Conservation (phyloP, 768 basidiomycete species). For the Lactarius evosmus region DNA sequence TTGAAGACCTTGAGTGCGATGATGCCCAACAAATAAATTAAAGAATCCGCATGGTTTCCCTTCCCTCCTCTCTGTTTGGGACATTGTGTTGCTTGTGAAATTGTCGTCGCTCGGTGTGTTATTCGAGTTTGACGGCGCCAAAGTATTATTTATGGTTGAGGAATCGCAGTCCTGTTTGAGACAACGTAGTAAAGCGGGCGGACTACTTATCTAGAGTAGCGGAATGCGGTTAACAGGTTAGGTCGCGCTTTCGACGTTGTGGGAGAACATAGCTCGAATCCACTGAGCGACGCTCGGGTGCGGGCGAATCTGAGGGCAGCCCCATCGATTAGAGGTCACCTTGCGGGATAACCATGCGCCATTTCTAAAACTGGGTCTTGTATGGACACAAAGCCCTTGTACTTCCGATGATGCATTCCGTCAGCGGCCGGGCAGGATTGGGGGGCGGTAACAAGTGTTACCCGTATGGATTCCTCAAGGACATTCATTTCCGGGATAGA, state of each 20-base stretch:
- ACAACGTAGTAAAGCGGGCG: constrained; percentile 4
- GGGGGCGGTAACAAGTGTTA: constrained; percentile 6
- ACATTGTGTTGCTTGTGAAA: neutral
- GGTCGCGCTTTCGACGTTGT: constrained; percentile 6
- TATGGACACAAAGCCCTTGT: constrained; percentile 21
- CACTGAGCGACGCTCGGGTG: constrained; percentile 31
- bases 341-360: constrained; percentile 36
- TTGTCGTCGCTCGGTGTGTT: neutral
- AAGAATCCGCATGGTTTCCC: neutral
- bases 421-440: neutral
- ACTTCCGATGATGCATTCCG: constrained; percentile 6
- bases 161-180: constrained; percentile 7
- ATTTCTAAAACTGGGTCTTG: constrained; percentile 33
- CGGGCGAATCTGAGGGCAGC: constrained; percentile 36
- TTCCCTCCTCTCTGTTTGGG: neutral
- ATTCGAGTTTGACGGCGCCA: neutral
- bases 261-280: constrained; percentile 34
- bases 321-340: constrained; percentile 40
- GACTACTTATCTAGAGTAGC: neutral
- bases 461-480: constrained; percentile 26
- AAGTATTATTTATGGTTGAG: neutral
- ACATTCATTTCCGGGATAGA: constrained; percentile 31
- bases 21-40: neutral
- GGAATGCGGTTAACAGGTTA: constrained; percentile 2
- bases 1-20: no score